These are phyloP conservation scores for Euphorbia pulcherrima DNA, from an alignment of 345 rosid species.

Conservation along the genomic window DNA sequence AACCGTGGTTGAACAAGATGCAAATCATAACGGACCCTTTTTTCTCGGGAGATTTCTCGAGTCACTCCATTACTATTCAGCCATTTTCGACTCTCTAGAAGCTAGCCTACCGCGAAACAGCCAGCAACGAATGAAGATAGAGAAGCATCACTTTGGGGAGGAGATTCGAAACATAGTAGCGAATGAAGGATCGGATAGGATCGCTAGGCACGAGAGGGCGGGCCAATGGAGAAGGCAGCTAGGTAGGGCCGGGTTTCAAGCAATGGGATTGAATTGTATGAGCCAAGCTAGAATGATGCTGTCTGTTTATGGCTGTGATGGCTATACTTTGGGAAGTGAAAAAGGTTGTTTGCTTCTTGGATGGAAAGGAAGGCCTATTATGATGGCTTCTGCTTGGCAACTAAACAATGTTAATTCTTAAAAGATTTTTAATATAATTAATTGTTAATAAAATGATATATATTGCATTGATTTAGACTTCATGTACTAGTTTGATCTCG, in stretches of 20 bases:
- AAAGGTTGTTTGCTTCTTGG: constrained; percentile 58
- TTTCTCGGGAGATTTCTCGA: constrained; percentile 67
- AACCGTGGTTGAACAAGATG: constrained; percentile 61
- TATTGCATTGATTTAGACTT: neutral
- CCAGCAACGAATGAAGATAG: constrained; percentile 52
- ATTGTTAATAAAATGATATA: too few species aligned
- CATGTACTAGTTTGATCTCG: too few species aligned
- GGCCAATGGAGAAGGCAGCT: constrained; percentile 65
- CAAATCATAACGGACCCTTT: constrained; percentile 66
- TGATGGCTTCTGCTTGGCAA: constrained; percentile 70
- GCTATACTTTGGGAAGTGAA: constrained; percentile 45
- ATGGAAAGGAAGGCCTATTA: constrained; percentile 63
- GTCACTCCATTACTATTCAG: constrained; percentile 64
- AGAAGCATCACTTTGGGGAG: constrained; percentile 47
- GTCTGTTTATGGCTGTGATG: constrained; percentile 55
- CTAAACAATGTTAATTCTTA: constrained; percentile 16
- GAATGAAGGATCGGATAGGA: constrained; percentile 43
- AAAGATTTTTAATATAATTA: too few species aligned
- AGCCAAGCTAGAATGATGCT: constrained; percentile 58
- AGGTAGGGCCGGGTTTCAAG: constrained; percentile 65
- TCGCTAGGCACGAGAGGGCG: constrained; percentile 61
- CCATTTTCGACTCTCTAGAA: constrained; percentile 60
- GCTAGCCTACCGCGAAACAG: constrained; percentile 48
- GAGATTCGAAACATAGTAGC: constrained; percentile 59
- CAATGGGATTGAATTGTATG: constrained; percentile 42